Conservation (phyloP, 2,329 filamentous ascomycete genomes). For the Talaromyces amestolkiae region DNA sequence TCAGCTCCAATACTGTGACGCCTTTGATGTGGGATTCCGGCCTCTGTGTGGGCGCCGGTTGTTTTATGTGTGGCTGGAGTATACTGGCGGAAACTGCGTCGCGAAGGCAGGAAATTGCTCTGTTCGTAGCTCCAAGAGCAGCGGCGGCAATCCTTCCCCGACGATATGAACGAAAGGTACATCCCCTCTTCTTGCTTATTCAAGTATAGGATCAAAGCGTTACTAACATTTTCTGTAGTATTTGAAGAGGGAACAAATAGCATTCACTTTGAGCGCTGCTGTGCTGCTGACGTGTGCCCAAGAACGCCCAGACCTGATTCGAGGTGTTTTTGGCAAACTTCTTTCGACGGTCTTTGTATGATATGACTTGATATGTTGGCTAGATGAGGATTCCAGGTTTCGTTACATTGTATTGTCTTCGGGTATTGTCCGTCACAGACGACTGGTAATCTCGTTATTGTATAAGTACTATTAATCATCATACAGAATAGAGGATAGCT, state of each 20-base stretch:
- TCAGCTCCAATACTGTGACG: slow-evolving; percentile 55
- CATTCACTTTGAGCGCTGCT: slow-evolving; percentile 66
- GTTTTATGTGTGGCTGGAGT: slow-evolving; percentile 76
- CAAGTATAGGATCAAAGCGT: background rate
- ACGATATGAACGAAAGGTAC: slow-evolving; percentile 56
- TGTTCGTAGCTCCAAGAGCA: slow-evolving; percentile 79
- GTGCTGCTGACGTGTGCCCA: slow-evolving; percentile 66
- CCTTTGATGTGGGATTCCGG: slow-evolving; percentile 58
- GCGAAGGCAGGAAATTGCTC: slow-evolving; percentile 69
- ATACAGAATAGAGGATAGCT: background rate
- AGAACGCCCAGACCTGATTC: slow-evolving; percentile 62
- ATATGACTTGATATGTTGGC: background rate
- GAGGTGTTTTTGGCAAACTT: slow-evolving; percentile 67
- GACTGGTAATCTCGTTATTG: background rate
- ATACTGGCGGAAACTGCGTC: slow-evolving; percentile 67
- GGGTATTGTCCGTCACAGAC: background rate
- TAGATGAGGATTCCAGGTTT: background rate
- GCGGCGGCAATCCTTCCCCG: slow-evolving; percentile 72
- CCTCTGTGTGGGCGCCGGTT: slow-evolving; percentile 69
- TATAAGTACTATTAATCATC: background rate
- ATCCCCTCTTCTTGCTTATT: background rate
- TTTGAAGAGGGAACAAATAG: slow-evolving; percentile 65
- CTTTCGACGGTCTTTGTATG: slow-evolving; percentile 36
- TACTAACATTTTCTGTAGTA: slow-evolving; percentile 42
- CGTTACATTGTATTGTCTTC: background rate